Evolutionary conservation across 352 stramenopile species (phyloP).

Genomic region (Globisporangium nodosum): DNA sequence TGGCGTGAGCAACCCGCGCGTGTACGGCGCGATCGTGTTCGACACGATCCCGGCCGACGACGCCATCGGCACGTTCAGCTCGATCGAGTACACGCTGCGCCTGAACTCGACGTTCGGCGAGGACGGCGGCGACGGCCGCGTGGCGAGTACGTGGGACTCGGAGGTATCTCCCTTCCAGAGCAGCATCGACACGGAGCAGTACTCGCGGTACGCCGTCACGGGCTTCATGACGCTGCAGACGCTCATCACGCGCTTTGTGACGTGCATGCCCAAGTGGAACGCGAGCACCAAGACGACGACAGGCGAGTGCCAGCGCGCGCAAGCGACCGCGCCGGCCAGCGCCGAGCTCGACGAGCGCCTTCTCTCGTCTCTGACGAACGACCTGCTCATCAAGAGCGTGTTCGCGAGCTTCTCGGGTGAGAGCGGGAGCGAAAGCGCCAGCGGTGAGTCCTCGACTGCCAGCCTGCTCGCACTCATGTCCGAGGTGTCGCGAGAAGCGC

Average conservation of each 20-base stretch:
- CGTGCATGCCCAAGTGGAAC: conserved; percentile 33
- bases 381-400: too few species aligned
- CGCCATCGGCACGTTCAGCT: conserved; percentile 15
- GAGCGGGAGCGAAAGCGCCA: background rate
- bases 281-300: conserved; percentile 15
- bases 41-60: conserved; percentile 19
- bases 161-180: conserved; percentile 12
- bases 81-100: conserved; percentile 22
- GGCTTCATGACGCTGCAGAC: conserved; percentile 50
- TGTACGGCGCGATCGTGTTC: conserved; percentile 48
- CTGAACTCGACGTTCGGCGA: conserved; percentile 33
- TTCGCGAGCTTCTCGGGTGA: too few species aligned
- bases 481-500: background rate
- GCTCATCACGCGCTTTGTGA: conserved; percentile 36
- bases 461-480: too few species aligned
- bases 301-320: conserved; percentile 13
- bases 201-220: conserved; percentile 20
- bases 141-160: conserved; percentile 20
- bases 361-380: too few species aligned
- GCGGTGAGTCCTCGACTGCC: background rate
- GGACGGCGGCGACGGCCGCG: conserved; percentile 13
- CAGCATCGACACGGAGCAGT: conserved; percentile 14
- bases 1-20: conserved; percentile 14
- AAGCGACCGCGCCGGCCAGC: conserved; percentile 10
- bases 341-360: too few species aligned